phyloP scores from a whole-genome alignment of 495 filamentous ascomycete genomes.

The Rhypophila decipiens region DNA sequence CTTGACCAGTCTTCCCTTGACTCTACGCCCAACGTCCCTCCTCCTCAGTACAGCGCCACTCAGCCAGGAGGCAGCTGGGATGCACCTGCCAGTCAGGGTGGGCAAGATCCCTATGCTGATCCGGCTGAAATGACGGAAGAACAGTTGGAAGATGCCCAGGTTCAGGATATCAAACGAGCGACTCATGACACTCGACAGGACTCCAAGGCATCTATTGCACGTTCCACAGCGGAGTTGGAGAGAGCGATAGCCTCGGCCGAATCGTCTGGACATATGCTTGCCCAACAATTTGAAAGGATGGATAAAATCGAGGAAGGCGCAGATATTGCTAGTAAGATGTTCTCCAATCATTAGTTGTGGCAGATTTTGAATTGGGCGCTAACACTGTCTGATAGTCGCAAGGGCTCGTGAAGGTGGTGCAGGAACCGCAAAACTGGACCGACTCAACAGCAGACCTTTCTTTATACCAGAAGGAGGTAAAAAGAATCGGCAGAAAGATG shows the following conservation, averaged over 20 bases:
- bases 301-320: background rate
- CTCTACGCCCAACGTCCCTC: background rate
- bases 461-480: conserved; percentile 6
- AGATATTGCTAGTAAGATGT: background rate
- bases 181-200: no score
- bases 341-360: background rate
- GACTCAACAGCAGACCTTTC: conserved; percentile 8
- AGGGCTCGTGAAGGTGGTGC: background rate
- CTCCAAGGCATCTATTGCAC: no score
- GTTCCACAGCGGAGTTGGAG: no score
- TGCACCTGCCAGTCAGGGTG: background rate
- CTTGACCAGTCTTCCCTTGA: conserved; percentile 54
- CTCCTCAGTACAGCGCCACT: background rate
- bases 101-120: conserved; percentile 52
- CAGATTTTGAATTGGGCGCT: background rate
- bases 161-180: background rate
- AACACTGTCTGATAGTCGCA: background rate
- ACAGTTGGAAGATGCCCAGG: conserved; percentile 32
- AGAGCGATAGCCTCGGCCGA: no score
- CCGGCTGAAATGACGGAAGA: conserved; percentile 68
- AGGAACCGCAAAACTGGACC: background rate
- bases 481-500: conserved; percentile 6
- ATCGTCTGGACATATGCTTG: background rate
- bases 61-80: background rate
- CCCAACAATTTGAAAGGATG: background rate